phyloP scores from a whole-genome alignment of 495 filamentous ascomycete genomes.

The Cetradonia linearis region DNA sequence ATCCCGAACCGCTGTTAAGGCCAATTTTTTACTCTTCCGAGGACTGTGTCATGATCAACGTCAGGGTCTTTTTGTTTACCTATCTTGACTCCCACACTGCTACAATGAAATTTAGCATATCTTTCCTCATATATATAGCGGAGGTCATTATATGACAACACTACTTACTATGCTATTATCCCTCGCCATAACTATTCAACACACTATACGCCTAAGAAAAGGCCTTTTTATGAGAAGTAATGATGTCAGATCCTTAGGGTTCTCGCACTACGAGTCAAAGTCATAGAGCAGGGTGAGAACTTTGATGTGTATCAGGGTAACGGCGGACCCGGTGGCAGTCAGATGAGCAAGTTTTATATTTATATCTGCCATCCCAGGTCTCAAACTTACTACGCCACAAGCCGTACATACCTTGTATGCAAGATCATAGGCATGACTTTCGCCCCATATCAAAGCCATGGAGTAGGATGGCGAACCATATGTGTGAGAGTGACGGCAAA shows the following conservation, averaged over 20 bases:
- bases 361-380: not conserved
- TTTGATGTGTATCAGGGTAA: not conserved
- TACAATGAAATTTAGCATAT: no score
- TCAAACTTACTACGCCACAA: not conserved
- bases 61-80: not conserved
- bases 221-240: no score
- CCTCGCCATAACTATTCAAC: no score
- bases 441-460: not conserved
- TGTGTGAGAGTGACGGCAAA: not conserved
- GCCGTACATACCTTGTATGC: no score
- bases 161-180: no score
- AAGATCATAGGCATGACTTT: not conserved
- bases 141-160: no score
- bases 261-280: no score
- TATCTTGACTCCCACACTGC: not conserved
- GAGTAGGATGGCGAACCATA: not conserved
- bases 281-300: not conserved
- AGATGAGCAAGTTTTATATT: not conserved
- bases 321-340: not conserved
- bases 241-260: no score
- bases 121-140: no score
- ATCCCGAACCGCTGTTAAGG: slow-evolving; percentile 6
- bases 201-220: no score
- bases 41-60: not conserved
- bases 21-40: not conserved